Base-by-base conservation (phyloP, 2,329 filamentous ascomycete species). In the Fusarium subglutinans region DNA sequence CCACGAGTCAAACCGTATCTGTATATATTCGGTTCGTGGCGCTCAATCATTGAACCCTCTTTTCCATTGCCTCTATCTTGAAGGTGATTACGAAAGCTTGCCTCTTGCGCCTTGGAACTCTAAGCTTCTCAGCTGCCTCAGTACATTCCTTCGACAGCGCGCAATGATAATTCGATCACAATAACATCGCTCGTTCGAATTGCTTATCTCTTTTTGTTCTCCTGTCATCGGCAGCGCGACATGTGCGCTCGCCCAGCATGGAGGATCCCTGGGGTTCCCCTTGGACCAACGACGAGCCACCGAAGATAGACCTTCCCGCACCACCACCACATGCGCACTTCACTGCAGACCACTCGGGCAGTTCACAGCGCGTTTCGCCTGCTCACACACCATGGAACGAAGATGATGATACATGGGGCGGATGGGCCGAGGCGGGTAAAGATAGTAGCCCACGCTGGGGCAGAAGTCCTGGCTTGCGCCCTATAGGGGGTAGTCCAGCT, bases 221-320 rank as follows among this genome's bases (percentile, higher is more conserved):
- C 63, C 59, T 58, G 38, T 62, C 47, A 69, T 69, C 47, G 69
- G 67, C 70, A 65, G 70, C 78, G 74, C 81, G 81, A 80, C 77
- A 82, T 80, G 81, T 80, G 43, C 74, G 71, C 73, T 77, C 77
- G 79, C 74, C 73, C 80, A 82, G 79, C 73, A 90, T 90, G 89
- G 89, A 90, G 80, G 88, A 90, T 88, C 88, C 89, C 77, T 90
- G 89, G 89, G 87, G 86, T 81, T 90, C 88, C 76, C 89, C 89
- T 81, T 90, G 89, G 89, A 85, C 86, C 68, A 84, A 73, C 72
- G 67, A 81, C 57, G 69, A 77, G 66, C 76, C 80, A 20, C 82
- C 79, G 80, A 87, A 76, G 72, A 79, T 77, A 77, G 78, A 82
- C 67, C 75, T 82, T 33, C 80, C 81, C 11, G 66, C 79, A 63